Evolutionary conservation across 2,329 filamentous ascomycete species (phyloP).

Genomic region (Sarocladium kiliense): DNA sequence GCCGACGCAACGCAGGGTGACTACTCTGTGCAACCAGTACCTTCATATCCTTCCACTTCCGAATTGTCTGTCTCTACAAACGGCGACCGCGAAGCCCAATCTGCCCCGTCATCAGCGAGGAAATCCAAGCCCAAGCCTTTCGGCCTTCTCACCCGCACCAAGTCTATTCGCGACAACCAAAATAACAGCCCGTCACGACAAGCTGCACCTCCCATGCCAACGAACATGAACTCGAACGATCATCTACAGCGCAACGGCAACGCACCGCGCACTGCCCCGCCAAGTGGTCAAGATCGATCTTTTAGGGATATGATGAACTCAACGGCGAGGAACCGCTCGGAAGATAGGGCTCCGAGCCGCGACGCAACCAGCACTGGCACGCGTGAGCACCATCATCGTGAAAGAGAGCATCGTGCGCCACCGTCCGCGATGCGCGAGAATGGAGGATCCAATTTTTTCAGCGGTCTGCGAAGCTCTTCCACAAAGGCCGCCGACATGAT

Average conservation of each 20-base stretch:
- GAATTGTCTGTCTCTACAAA: conserved; percentile 47
- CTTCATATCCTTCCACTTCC: conserved; percentile 42
- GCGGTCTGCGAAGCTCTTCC: conserved; percentile 66
- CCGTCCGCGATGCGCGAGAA: conserved; percentile 55
- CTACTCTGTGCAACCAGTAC: conserved; percentile 12
- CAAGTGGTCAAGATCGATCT: conserved; percentile 59
- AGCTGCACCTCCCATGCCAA: conserved; percentile 18
- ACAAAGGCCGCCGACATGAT: conserved; percentile 75
- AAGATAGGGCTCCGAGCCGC: conserved; percentile 54
- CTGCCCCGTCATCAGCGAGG: conserved; percentile 31
- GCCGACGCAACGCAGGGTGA: not conserved
- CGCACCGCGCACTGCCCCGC: conserved; percentile 51
- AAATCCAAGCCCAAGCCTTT: conserved; percentile 53
- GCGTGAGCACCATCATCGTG: conserved; percentile 25
- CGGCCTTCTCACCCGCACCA: conserved; percentile 44
- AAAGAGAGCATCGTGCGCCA: conserved; percentile 44
- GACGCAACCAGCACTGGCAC: conserved; percentile 33
- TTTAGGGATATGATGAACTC: conserved; percentile 65
- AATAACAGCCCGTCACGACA: conserved; percentile 31
- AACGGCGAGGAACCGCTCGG: conserved; percentile 63
- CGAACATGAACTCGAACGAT: conserved; percentile 14
- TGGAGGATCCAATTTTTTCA: conserved; percentile 62
- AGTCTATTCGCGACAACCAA: conserved; percentile 48
- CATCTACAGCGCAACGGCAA: conserved; percentile 21
- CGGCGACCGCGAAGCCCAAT: conserved; percentile 38